Evolutionary conservation across 805 yeast genomes (phyloP), one percentile per base, ranked within the genome.

Genomic region (Dipodascus albidus): DNA sequence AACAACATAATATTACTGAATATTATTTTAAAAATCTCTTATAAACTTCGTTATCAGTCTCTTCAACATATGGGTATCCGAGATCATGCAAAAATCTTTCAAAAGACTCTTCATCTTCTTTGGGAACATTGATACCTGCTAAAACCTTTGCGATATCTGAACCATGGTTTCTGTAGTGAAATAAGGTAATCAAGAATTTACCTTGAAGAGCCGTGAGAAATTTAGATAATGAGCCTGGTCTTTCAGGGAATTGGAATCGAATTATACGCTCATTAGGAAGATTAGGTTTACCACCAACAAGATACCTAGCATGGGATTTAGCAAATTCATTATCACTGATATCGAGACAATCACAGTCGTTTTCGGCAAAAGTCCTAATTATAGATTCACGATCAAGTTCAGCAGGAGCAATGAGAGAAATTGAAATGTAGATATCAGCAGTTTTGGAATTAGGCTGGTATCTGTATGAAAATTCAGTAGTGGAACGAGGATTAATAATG

Each of bases 121-220:
- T 78, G 2, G 98, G 96, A 23, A 90, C 88, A 51, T 82, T 82
- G 54, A 95, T 77, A 44, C 96, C 99, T 48, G 95, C 91, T 56
- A 93, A 74, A 0, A 93, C 87, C 68, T 88, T 88, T 49, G 96
- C 98, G 49, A 93, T 78, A 65, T 93, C 99, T 51, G 91, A 83
- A 42, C 99, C 99, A 61, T 89, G 95, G 71, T 93, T 89, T 75
- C 99, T 82, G 70, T 93, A 93, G 69, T 93, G 96, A 82, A 93
- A 93, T 62, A 93, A 71, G 1, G 97, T 85, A 57, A 93, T 80
- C 66, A 93, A 93, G 97, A 98, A 93, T 51, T 82, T 81, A 23
- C 77, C 75, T 62, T 83, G 80, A 65, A 93, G 70, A 17, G 82
- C 76, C 23, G 76, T 77, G 63, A 93, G 75, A 71, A 93, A 93